Percentiles rank a stretch among this genome's conserved stretches.
These are phyloP conservation scores for Vinca minor DNA, from an alignment of 257 asterid species.

Conservation along the genomic window DNA sequence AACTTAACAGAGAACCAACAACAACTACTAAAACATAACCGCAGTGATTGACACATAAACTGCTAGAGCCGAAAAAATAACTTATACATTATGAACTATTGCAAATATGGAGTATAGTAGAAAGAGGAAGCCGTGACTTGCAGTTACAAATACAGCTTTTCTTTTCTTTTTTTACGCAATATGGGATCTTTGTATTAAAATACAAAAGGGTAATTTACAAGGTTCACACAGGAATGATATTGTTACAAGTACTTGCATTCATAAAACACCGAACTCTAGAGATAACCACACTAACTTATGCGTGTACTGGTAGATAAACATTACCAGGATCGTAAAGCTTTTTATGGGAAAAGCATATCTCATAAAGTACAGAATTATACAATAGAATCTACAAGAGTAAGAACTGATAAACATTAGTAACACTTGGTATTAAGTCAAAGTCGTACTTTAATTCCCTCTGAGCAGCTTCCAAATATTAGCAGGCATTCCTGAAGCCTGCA, in stretches of 20 bases:
- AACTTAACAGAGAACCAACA: no score
- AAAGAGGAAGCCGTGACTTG: conserved; percentile 2
- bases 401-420: background rate
- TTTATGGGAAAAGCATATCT: background rate
- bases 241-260: no score
- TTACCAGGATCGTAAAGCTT: conserved; percentile 18
- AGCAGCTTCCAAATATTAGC: conserved; percentile 90
- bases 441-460: conserved; percentile 80
- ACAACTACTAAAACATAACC: no score
- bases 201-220: conserved; percentile 27
- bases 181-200: no score
- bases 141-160: conserved; percentile 15
- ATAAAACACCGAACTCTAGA: no score
- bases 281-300: no score
- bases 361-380: background rate
- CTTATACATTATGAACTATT: background rate
- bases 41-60: no score
- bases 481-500: conserved; percentile 96
- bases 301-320: no score
- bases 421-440: background rate
- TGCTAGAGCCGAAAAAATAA: no score
- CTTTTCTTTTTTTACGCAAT: no score
- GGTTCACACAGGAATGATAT: conserved; percentile 82
- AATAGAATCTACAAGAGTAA: background rate
- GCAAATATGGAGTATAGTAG: background rate